A percentile compares a stretch with the other conserved stretches of the same genome.
These are phyloP conservation scores for Ceratocystis cubensis DNA, from an alignment of 2,329 filamentous ascomycete species.

Conservation along the genomic window DNA sequence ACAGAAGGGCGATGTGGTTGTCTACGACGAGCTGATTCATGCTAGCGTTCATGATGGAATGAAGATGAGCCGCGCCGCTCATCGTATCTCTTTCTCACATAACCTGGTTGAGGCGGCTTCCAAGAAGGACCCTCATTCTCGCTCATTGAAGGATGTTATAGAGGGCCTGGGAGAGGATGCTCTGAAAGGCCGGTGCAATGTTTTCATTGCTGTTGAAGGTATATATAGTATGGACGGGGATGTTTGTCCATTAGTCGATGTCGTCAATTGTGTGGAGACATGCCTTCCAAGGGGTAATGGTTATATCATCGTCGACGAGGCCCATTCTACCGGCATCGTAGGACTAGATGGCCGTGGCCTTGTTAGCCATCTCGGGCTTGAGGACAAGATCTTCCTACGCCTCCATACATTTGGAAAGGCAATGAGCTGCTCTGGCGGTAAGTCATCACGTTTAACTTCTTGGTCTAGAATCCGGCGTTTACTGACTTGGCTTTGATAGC, in stretches of 20 bases:
- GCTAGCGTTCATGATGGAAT: slow-evolving; percentile 71
- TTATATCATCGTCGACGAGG: slow-evolving; percentile 54
- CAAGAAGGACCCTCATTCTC: slow-evolving; percentile 6
- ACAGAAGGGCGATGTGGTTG: slow-evolving; percentile 46
- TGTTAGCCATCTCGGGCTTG: slow-evolving; percentile 43
- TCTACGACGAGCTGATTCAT: slow-evolving; percentile 66
- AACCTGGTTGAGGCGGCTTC: slow-evolving; percentile 33
- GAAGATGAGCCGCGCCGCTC: slow-evolving; percentile 45
- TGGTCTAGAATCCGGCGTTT: background rate
- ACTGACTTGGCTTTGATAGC: slow-evolving; percentile 24
- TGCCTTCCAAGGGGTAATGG: slow-evolving; percentile 46
- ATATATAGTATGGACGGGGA: slow-evolving; percentile 81
- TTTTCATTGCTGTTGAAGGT: slow-evolving; percentile 58
- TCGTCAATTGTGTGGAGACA: slow-evolving; percentile 45
- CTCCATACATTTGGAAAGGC: slow-evolving; percentile 58
- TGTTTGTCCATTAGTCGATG: slow-evolving; percentile 47
- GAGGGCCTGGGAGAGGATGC: slow-evolving; percentile 28
- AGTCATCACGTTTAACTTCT: slow-evolving; percentile 23
- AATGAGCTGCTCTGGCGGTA: slow-evolving; percentile 56
- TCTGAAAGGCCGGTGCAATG: slow-evolving; percentile 33
- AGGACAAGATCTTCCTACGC: slow-evolving; percentile 43
- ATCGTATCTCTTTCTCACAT: slow-evolving; percentile 42
- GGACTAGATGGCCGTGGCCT: slow-evolving; percentile 45
- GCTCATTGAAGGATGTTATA: slow-evolving; percentile 22
- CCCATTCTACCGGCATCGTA: slow-evolving; percentile 51